These are phyloP conservation scores for Albizia julibrissin DNA, from an alignment of 306 rosid species.

Conservation along the genomic window DNA sequence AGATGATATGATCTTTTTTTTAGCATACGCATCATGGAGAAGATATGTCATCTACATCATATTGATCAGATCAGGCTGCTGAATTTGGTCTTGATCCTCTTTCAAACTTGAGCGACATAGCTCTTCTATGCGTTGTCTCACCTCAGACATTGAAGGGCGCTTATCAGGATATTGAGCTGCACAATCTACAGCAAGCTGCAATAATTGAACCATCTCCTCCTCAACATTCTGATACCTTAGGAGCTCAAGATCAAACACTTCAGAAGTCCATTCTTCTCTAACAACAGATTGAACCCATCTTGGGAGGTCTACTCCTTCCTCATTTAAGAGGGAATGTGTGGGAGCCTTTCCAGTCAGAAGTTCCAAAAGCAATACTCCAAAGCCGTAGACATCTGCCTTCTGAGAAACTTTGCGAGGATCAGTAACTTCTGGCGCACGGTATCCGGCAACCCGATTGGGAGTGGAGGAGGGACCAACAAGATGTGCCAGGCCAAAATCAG, in stretches of 20 bases:
- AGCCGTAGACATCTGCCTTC: slow-evolving; percentile 70
- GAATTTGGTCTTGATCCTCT: slow-evolving; percentile 44
- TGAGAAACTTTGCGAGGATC: slow-evolving; percentile 68
- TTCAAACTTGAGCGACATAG: slow-evolving; percentile 40
- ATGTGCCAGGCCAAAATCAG: slow-evolving; percentile 70
- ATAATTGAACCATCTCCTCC: slow-evolving; percentile 68
- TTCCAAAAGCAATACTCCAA: slow-evolving; percentile 66
- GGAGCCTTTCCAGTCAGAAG: slow-evolving; percentile 78
- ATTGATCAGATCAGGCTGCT: slow-evolving; percentile 47
- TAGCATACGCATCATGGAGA: slow-evolving; percentile 39
- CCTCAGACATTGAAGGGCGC: slow-evolving; percentile 66
- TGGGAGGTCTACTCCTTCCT: slow-evolving; percentile 75
- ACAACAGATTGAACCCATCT: slow-evolving; percentile 79
- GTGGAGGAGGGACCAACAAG: slow-evolving; percentile 68
- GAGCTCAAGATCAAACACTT: slow-evolving; percentile 64
- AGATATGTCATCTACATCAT: slow-evolving; percentile 37
- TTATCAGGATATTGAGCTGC: slow-evolving; percentile 61
- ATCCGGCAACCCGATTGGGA: slow-evolving; percentile 62
- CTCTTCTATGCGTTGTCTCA: slow-evolving; percentile 51
- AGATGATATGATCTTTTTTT: background rate
- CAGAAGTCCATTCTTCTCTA: slow-evolving; percentile 68
- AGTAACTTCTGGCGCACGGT: slow-evolving; percentile 73
- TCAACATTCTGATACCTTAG: slow-evolving; percentile 57
- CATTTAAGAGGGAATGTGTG: slow-evolving; percentile 55
- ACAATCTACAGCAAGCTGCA: slow-evolving; percentile 71